Percentiles rank a stretch among this genome's conserved stretches.
These are phyloP conservation scores for Zasmidium cellare DNA, from an alignment of 2,329 filamentous ascomycete species.

Conservation along the genomic window DNA sequence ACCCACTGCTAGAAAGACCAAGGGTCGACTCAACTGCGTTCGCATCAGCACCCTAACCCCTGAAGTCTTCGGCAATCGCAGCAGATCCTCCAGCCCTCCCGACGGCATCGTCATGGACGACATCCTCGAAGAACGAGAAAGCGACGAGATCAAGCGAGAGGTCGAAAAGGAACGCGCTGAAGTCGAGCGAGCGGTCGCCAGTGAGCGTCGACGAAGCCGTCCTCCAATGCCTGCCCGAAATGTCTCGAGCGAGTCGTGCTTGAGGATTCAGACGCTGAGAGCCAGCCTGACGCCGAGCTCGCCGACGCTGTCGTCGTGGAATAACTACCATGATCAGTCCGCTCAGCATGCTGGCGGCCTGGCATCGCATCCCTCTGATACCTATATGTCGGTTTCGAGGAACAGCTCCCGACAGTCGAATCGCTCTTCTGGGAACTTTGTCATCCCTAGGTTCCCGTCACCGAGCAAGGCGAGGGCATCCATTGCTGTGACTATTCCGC, in stretches of 20 bases:
- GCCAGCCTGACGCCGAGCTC: slow-evolving; percentile 44
- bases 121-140: slow-evolving; percentile 40
- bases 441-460: slow-evolving; percentile 39
- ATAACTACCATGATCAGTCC: slow-evolving; percentile 22
- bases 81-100: slow-evolving; percentile 37
- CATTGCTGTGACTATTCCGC: slow-evolving; percentile 8
- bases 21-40: slow-evolving; percentile 47
- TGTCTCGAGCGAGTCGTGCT: slow-evolving; percentile 36
- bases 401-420: slow-evolving; percentile 14
- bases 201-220: slow-evolving; percentile 1
- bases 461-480: slow-evolving; percentile 24
- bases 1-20: slow-evolving; percentile 45
- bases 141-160: slow-evolving; percentile 16
- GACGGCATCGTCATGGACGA: slow-evolving; percentile 34
- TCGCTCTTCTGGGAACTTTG: slow-evolving; percentile 26
- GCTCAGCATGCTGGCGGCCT: slow-evolving; percentile 16
- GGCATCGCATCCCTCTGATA: slow-evolving; percentile 17
- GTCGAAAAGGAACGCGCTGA: slow-evolving; percentile 4
- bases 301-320: slow-evolving; percentile 38
- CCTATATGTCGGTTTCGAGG: slow-evolving; percentile 6
- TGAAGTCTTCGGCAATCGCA: slow-evolving; percentile 35
- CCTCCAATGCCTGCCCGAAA: slow-evolving; percentile 25
- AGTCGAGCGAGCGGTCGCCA: slow-evolving; percentile 5
- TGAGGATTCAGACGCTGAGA: slow-evolving; percentile 36
- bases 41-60: slow-evolving; percentile 45